Base-by-base conservation (phyloP, 345 rosid species). In the Euphorbia lathyris region DNA sequence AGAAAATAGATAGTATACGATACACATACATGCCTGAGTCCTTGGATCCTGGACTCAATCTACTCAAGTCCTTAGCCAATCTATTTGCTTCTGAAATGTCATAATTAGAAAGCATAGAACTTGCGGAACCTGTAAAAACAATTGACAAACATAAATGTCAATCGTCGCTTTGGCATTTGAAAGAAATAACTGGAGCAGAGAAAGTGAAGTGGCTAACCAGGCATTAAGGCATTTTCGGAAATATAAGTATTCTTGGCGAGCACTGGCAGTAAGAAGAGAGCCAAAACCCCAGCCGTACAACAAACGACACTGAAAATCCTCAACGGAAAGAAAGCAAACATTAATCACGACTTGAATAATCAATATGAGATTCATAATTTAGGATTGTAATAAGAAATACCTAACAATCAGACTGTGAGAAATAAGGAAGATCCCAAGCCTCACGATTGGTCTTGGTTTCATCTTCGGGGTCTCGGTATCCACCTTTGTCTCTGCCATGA, bases 161-260 rank as follows among this genome's bases (percentile, higher is more conserved):
- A 51, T 51, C n/a, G 56, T 51, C 4, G 25, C 56, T n/a, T 51
- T 19, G n/a, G 56, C 25, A 51, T 51, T 51, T 20, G 25, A 51
- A 51, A 51, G 23, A 1, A 58, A 52, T 13, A 25, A 34, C 36
- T 27, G 27, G 56, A 50, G 43, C 38, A 47, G 30, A 19, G 50
- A 48, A 62, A 40, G 45, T 45, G 70, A 43, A 67, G 63, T 36
- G 74, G n/a, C 66, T 7, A 51, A 94, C 98, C 97, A 81, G 97
- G 97, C 97, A 95, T 88, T 70, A 95, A 89, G 59, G 97, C 99
- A 74, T 95, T 95, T 85, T 95, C 99, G 25, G 99, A 95, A 67
- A 90, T 85, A 85, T 92, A 87, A 71, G 99, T 90, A 87, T 84
- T 95, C 88, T 92, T 92, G 58, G 97, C 96, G 38, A 95, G 88